Evolutionary conservation across 345 rosid genomes (phyloP), one percentile per base, ranked within the genome.

Genomic region (Sapria himalayana): DNA sequence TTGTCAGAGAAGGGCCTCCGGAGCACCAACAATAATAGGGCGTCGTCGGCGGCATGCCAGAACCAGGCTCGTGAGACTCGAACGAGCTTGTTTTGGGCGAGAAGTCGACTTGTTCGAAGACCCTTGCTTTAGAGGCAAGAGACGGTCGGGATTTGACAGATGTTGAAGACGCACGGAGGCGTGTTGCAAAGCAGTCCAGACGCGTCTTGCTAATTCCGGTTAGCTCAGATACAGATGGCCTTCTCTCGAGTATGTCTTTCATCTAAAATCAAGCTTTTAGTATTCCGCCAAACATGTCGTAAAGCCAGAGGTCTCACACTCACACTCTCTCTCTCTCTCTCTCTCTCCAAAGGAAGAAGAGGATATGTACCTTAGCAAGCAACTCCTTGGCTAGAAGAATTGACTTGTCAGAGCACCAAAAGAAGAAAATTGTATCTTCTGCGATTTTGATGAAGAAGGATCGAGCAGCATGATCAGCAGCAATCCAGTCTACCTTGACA

Each of bases 1-100:
- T 74, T 2, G 95, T 84, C 18, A 84, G 69, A 19, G 49, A 55
- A 49, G 74, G 68, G 55, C 62, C 71, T 15, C 63, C 68, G 19
- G 95, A 92, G 41, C 99, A 91, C 92, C 93, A 78, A 50, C 93
- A 79, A 58, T 84, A 91, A 50, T 75, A 66, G 6, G 99, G 99
- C 37, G 98, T 64, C 54, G 71, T 65, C 5, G 69, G 55, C 17
- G 85, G 72, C 33, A 75, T 51, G 24, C 51, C 56, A 8, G 49
- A 21, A 19, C 71, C 48, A 36, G 82, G 47, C 23, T 51, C 63
- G 9, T 54, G 69, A 16, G 73, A 56, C 14, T 79, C 66, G 35
- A 82, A 70, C 44, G 94, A 82, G 60, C 72, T 76, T 29, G 84
- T 63, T 42, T 84, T 69, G 23, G 94, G 80, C 58, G 93, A 73